Conservation (phyloP, 2,329 filamentous ascomycete genomes). For the Fusarium sacchari region DNA sequence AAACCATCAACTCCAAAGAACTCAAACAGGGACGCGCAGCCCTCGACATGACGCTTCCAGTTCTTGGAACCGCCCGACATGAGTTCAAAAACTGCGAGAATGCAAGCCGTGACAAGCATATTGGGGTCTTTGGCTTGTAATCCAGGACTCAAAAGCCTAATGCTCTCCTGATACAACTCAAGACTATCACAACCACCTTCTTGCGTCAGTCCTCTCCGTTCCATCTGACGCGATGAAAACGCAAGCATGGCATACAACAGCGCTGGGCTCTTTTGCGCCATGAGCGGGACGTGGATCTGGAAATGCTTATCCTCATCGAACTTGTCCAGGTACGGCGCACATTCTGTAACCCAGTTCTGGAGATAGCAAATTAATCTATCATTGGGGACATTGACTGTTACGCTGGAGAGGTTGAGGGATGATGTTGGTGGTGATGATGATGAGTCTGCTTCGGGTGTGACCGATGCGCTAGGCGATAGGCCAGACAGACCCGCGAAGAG, state of each 20-base stretch:
- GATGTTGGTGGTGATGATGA: conserved; percentile 17
- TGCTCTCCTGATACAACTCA: conserved; percentile 63
- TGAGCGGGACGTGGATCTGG: conserved; percentile 59
- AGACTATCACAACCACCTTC: conserved; percentile 59
- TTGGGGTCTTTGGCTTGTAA: conserved; percentile 56
- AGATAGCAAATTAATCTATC: conserved; percentile 48
- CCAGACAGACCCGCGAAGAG: conserved; percentile 50
- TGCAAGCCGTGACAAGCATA: conserved; percentile 58
- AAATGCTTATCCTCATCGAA: conserved; percentile 64
- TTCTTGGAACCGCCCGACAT: conserved; percentile 59
- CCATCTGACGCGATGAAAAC: conserved; percentile 63
- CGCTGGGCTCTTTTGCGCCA: conserved; percentile 57
- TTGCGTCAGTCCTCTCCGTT: conserved; percentile 59
- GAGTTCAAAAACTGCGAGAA: conserved; percentile 60
- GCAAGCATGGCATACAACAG: conserved; percentile 62
- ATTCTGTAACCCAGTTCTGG: conserved; percentile 62
- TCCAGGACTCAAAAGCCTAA: conserved; percentile 54
- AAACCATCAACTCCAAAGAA: conserved; percentile 61
- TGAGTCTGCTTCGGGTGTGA: conserved; percentile 38
- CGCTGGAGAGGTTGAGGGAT: conserved; percentile 42
- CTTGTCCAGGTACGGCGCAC: conserved; percentile 63
- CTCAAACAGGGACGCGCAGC: conserved; percentile 63
- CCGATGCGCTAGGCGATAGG: conserved; percentile 43
- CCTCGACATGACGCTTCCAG: conserved; percentile 66
- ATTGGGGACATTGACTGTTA: conserved; percentile 43